These are phyloP conservation scores for Diaporthe velutina DNA, from an alignment of 2,329 filamentous ascomycete species.

Conservation along the genomic window DNA sequence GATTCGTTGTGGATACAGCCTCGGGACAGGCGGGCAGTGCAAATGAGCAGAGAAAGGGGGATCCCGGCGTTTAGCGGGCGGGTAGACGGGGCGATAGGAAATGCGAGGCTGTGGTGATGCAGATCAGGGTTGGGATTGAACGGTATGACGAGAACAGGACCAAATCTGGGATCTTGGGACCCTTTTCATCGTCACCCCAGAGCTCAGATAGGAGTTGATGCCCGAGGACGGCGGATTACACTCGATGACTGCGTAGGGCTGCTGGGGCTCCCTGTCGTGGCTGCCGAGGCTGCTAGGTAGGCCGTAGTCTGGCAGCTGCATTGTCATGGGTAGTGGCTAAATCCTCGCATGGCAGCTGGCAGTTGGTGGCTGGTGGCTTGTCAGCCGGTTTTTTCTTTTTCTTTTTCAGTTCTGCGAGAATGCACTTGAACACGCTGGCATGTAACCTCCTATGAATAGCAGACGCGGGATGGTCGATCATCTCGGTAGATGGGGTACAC, in stretches of 20 bases:
- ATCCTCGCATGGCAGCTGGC: constrained; percentile 21
- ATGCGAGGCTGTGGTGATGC: constrained; percentile 26
- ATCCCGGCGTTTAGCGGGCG: constrained; percentile 26
- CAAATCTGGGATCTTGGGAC: constrained; percentile 13
- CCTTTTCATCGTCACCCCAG: constrained; percentile 19
- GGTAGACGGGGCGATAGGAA: not conserved
- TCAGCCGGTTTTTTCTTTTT: not conserved
- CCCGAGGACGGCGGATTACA: constrained; percentile 7
- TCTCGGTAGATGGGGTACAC: constrained; percentile 23
- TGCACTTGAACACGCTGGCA: not conserved
- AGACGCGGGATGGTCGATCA: constrained; percentile 20
- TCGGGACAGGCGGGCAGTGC: constrained; percentile 27
- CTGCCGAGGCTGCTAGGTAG: not conserved
- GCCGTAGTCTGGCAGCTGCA: not conserved
- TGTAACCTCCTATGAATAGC: constrained; percentile 27
- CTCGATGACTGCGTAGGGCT: constrained; percentile 21
- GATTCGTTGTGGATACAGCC: constrained; percentile 19
- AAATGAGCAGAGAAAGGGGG: constrained; percentile 26
- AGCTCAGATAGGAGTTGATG: constrained; percentile 1
- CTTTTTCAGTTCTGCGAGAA: not conserved
- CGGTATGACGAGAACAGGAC: constrained; percentile 25
- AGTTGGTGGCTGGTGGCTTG: constrained; percentile 4
- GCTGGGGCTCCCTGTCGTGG: constrained; percentile 14
- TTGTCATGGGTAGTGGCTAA: not conserved
- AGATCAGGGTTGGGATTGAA: constrained; percentile 7